Evolutionary conservation across 371 early-diverging fungal species (phyloP), one percentile per base, ranked within the genome.

Genomic region (Mucor indicus): DNA sequence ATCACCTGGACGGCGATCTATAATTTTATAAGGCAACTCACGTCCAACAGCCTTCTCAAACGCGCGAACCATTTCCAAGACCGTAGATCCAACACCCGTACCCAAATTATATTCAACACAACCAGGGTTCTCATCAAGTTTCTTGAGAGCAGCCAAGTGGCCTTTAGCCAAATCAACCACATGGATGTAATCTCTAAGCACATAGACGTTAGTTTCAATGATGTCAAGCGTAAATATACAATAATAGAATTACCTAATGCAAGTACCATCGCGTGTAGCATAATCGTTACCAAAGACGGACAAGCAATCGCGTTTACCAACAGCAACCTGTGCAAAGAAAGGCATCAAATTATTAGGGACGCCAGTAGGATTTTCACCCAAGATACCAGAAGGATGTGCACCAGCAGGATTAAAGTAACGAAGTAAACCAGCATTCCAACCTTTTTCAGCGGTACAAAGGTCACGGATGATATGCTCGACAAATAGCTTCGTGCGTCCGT

Each of bases 361-460:
- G 54, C 86, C 88, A 48, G 68, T 72, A 15, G 91, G 91, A 55
- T 89, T 85, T 58, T 94, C 95, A 45, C 95, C 95, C 75, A 94
- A 83, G 45, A 77, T 70, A 25, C 93, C 94, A 20, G 87, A 84
- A 24, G 83, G 79, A 64, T 93, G 93, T 0, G 94, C 94, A 40
- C 90, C 89, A 1, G 88, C 85, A 19, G 95, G 95, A 72, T 94
- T 94, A 49, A 94, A 94, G 78, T 93, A 94, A 33, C 95, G 75
- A 37, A 93, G 73, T 37, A 92, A 63, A 40, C 83, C 79, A 8
- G 85, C 87, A 38, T 80, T 84, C 86, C 84, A 87, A 15, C 75
- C 76, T 10, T 63, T 50, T 35, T 78, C 69, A 20, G 86, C 85
- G 9, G 64, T 62, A 62, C 81, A 80, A 12, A 84, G 70, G 53